Evolutionary conservation across 1,284 basidiomycete species (phyloP).

Genomic region (Amylostereum areolatum): DNA sequence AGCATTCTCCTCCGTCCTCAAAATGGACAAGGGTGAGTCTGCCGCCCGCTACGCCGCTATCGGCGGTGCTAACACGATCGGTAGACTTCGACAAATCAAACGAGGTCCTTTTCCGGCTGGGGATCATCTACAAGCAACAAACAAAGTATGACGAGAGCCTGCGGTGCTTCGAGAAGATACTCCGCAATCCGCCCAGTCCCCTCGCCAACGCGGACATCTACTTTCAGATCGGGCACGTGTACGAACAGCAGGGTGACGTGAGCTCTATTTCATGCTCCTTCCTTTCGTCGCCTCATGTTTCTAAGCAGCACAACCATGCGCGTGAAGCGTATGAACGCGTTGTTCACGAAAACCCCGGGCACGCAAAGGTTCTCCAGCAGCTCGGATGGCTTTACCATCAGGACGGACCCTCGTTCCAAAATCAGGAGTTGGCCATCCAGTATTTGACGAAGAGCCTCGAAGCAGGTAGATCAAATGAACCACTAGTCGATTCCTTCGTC

Average conservation of each 20-base stretch:
- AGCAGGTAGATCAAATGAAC: constrained; percentile 57
- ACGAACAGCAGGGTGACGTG: constrained; percentile 94
- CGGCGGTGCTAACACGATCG: constrained; percentile 29
- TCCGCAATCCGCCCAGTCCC: constrained; percentile 91
- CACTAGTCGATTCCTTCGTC: neutral
- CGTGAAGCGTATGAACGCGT: constrained; percentile 98
- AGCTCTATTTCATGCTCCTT: constrained; percentile 26
- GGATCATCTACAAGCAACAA: constrained; percentile 99
- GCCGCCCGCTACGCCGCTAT: constrained; percentile 17
- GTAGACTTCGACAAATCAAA: constrained; percentile 98
- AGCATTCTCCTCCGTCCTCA: constrained; percentile 92
- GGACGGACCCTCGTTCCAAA: constrained; percentile 89
- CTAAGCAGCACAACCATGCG: constrained; percentile 71
- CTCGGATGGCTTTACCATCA: constrained; percentile 98
- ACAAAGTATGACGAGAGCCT: constrained; percentile 85
- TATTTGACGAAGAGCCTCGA: constrained; percentile 94
- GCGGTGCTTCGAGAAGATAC: constrained; percentile 92
- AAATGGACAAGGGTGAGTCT: constrained; percentile 87
- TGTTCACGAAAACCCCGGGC: constrained; percentile 86
- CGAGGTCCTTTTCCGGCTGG: constrained; percentile 96
- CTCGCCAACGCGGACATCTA: constrained; percentile 97
- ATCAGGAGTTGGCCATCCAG: constrained; percentile 90
- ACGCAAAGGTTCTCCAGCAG: constrained; percentile 97
- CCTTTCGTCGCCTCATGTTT: constrained; percentile 4
- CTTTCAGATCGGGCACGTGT: constrained; percentile 99